A percentile compares a stretch with the other conserved stretches of the same genome.
These are phyloP conservation scores for Phaeolepiota aurea DNA, from an alignment of 768 basidiomycete species.

Conservation along the genomic window DNA sequence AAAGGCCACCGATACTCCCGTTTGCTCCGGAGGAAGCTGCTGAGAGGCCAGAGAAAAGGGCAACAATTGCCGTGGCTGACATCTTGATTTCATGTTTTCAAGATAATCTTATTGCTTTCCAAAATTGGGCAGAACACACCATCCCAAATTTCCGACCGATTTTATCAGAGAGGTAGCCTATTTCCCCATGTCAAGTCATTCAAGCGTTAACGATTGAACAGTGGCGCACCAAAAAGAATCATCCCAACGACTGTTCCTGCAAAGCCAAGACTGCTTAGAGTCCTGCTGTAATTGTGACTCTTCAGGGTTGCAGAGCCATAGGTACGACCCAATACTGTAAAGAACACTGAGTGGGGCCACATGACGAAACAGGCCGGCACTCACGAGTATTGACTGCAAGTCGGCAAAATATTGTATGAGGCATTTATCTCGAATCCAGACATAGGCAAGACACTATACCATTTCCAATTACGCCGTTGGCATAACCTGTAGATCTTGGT, in stretches of 20 bases:
- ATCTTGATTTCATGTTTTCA: slow-evolving; percentile 37
- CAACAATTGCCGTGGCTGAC: slow-evolving; percentile 75
- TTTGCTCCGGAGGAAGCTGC: slow-evolving; percentile 78
- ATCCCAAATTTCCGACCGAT: slow-evolving; percentile 85
- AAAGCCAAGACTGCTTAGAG: slow-evolving; percentile 65
- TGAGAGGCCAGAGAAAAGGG: slow-evolving; percentile 77
- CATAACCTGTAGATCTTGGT: slow-evolving; percentile 46
- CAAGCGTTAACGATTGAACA: too few species aligned
- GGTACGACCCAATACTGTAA: slow-evolving; percentile 66
- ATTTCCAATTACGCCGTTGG: slow-evolving; percentile 70
- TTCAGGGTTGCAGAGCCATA: slow-evolving; percentile 52
- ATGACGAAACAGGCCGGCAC: slow-evolving; percentile 12
- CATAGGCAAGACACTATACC: slow-evolving; percentile 42
- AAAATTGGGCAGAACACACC: slow-evolving; percentile 30
- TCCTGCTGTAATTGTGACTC: slow-evolving; percentile 50
- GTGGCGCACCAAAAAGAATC: slow-evolving; percentile 68
- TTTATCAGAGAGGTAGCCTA: slow-evolving; percentile 74
- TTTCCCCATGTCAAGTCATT: too few species aligned
- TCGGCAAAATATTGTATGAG: slow-evolving; percentile 4
- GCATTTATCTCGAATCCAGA: not conserved
- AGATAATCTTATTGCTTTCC: slow-evolving; percentile 6
- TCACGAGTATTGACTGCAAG: slow-evolving; percentile 60
- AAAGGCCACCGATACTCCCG: slow-evolving; percentile 57
- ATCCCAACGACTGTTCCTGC: slow-evolving; percentile 83
- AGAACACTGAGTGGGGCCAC: slow-evolving; percentile 2